A percentile compares a stretch with the other conserved stretches of the same genome.
phyloP scores from a whole-genome alignment of 2,329 filamentous ascomycete species.

The Tolypocladium nubicola region DNA sequence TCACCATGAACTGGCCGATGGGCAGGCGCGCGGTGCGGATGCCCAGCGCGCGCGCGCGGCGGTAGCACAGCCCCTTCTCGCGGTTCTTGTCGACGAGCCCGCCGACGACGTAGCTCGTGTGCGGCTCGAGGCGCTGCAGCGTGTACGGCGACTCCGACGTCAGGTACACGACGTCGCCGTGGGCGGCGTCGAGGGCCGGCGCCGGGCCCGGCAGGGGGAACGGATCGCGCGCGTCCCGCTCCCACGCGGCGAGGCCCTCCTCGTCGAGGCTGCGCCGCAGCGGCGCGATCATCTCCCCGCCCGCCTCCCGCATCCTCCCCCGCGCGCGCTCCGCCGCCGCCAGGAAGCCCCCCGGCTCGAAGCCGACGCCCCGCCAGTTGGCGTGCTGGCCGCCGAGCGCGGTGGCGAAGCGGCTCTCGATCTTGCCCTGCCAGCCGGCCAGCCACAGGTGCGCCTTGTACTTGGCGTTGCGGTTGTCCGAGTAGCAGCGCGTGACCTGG shows the following conservation, averaged over 20 bases:
- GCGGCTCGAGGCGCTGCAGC: conserved; percentile 70
- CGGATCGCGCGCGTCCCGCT: conserved; percentile 19
- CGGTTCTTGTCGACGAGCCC: conserved; percentile 94
- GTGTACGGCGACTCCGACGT: conserved; percentile 85
- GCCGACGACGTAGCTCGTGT: conserved; percentile 87
- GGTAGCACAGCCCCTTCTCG: conserved; percentile 90
- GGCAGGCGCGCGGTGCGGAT: conserved; percentile 85
- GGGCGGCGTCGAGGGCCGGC: conserved; percentile 19
- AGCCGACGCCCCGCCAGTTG: conserved; percentile 69
- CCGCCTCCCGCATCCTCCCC: conserved; percentile 46
- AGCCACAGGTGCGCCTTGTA: conserved; percentile 65
- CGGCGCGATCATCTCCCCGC: conserved; percentile 50
- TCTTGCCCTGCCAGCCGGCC: conserved; percentile 64
- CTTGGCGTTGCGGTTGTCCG: conserved; percentile 64
- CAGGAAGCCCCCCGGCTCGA: conserved; percentile 66
- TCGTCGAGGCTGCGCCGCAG: conserved; percentile 31
- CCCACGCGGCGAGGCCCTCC: conserved; percentile 14
- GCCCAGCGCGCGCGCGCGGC: conserved; percentile 60
- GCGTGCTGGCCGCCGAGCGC: conserved; percentile 60
- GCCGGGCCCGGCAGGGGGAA: conserved; percentile 23
- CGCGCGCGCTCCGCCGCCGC: conserved; percentile 56
- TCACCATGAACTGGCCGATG: conserved; percentile 90
- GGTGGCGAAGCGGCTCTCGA: conserved; percentile 74
- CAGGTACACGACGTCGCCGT: conserved; percentile 63
- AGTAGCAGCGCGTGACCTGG: conserved; percentile 82